phyloP scores from a whole-genome alignment of 305 asterid species.

The Fraxinus sp. region DNA sequence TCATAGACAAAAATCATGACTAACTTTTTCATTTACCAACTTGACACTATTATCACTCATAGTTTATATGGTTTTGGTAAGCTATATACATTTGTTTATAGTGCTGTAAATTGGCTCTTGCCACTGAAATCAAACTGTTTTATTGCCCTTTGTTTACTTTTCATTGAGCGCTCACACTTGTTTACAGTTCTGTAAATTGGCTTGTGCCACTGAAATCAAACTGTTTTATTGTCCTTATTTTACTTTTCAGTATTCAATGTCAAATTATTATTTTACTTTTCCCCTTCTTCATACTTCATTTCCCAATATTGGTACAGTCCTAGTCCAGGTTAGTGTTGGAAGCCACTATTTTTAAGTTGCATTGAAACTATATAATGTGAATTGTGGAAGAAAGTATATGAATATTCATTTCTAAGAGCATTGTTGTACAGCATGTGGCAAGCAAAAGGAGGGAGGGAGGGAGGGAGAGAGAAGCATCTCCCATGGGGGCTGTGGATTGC shows the following conservation, averaged over 20 bases:
- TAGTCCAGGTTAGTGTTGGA: background rate
- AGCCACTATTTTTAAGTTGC: background rate
- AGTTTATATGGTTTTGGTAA: background rate
- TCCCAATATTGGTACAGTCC: background rate
- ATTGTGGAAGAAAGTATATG: background rate
- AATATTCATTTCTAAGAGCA: background rate
- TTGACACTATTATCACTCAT: background rate
- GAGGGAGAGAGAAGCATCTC: background rate
- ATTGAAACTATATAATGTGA: background rate
- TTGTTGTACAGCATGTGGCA: background rate
- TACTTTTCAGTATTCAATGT: background rate
- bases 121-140: background rate
- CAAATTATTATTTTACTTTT: background rate
- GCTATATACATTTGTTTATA: background rate
- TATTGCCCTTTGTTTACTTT: no score
- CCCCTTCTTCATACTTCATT: background rate
- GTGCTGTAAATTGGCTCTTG: background rate
- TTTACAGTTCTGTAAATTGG: background rate
- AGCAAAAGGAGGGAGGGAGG: background rate
- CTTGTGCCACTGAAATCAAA: background rate
- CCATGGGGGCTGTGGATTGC: background rate
- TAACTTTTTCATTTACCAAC: background rate
- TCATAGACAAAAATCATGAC: background rate
- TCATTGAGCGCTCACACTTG: background rate
- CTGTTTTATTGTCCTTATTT: background rate